Conservation (phyloP, 306 rosid genomes). For the Inga leiocalycina region DNA sequence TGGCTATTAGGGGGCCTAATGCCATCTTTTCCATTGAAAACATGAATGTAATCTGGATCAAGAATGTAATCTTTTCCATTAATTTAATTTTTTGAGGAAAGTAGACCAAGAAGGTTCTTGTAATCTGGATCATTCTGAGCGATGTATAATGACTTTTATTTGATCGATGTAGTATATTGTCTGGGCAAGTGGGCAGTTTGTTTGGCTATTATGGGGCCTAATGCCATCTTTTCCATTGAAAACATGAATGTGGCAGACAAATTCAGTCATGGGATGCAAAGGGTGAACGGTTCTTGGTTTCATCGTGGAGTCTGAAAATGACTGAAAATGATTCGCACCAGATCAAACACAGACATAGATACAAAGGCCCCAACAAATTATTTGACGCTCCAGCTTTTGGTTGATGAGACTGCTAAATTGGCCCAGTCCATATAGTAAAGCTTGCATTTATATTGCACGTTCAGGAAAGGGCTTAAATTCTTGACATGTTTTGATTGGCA, state of each 20-base stretch:
- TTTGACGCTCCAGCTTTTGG: constrained; percentile 27
- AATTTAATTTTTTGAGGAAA: too few relatives aligned
- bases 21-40: constrained; percentile 28
- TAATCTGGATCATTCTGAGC: not conserved
- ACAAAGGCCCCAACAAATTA: constrained; percentile 31
- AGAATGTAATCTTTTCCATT: too few relatives aligned
- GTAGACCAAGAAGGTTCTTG: not conserved
- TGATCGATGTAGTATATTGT: not conserved
- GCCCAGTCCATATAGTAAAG: constrained; percentile 30
- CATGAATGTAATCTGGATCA: not conserved
- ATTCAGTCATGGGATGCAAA: constrained; percentile 41
- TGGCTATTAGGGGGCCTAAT: constrained; percentile 2
- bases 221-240: constrained; percentile 25
- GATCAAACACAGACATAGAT: constrained; percentile 32
- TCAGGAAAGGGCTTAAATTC: constrained; percentile 4
- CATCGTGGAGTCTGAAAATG: constrained; percentile 34
- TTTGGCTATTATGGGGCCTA: not conserved
- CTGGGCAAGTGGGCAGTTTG: constrained; percentile 20
- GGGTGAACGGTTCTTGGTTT: constrained; percentile 7
- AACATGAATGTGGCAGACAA: constrained; percentile 44
- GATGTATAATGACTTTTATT: not conserved
- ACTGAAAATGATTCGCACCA: constrained; percentile 41
- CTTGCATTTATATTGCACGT: constrained; percentile 12
- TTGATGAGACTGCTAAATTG: constrained; percentile 27
- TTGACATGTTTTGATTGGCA: not conserved